Conservation (phyloP, 2,329 filamentous ascomycete genomes). For the Berkeleyomyces basicola region DNA sequence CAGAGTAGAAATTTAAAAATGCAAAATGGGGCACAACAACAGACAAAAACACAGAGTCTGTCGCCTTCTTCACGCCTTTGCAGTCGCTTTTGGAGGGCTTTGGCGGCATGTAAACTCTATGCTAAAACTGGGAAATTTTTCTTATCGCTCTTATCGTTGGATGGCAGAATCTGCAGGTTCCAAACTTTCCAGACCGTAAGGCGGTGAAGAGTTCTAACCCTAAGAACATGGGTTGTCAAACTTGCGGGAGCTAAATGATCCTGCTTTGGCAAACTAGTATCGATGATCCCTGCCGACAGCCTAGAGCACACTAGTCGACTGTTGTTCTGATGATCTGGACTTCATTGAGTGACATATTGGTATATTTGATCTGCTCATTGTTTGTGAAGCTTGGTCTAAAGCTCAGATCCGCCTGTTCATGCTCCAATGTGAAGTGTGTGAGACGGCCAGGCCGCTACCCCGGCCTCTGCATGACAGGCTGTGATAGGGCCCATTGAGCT, state of each 20-base stretch:
- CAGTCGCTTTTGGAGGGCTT: neutral
- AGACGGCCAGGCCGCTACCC: neutral
- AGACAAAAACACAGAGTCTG: neutral
- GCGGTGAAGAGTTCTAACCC: conserved; percentile 1
- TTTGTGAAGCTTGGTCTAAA: neutral
- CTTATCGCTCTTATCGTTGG: conserved; percentile 11
- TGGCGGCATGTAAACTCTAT: neutral
- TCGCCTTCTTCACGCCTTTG: neutral
- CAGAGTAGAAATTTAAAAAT: neutral
- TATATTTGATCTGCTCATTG: neutral
- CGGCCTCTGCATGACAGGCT: neutral
- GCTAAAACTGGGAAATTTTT: conserved; percentile 12
- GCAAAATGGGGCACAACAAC: neutral
- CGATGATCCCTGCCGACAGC: neutral
- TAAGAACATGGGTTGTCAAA: neutral
- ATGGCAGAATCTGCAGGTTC: conserved; percentile 4
- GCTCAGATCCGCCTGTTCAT: no score
- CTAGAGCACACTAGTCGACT: neutral
- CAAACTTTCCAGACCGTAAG: neutral
- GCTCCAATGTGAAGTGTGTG: neutral
- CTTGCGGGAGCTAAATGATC: neutral
- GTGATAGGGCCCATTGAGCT: neutral
- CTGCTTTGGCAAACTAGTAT: neutral
- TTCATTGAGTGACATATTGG: neutral
- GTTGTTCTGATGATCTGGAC: neutral